These are phyloP conservation scores for Colletotrichum orbiculare DNA, from an alignment of 2,329 filamentous ascomycete genomes.

Conservation along the genomic window DNA sequence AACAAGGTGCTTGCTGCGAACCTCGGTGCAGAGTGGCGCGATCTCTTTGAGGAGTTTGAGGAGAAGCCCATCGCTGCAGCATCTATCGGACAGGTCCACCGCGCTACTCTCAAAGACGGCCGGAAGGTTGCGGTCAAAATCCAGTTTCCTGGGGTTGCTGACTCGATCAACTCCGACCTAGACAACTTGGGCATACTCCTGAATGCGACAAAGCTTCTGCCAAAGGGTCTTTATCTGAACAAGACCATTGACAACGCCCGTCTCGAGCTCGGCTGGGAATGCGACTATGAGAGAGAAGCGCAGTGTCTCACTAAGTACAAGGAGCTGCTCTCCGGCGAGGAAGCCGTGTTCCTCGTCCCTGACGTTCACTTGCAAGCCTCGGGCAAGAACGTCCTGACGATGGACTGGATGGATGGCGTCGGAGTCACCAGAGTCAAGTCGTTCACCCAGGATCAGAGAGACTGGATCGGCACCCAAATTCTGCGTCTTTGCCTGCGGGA, in stretches of 20 bases:
- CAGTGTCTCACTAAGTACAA: slow-evolving; percentile 81
- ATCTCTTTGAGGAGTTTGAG: slow-evolving; percentile 85
- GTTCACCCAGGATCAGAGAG: slow-evolving; percentile 84
- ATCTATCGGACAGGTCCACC: slow-evolving; percentile 96
- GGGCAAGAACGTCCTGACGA: slow-evolving; percentile 88
- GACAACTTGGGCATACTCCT: slow-evolving; percentile 93
- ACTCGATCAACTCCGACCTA: slow-evolving; percentile 95
- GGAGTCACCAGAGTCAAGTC: slow-evolving; percentile 84
- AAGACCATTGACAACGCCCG: slow-evolving; percentile 98
- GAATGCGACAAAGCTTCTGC: slow-evolving; percentile 88
- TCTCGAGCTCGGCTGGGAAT: slow-evolving; percentile 94
- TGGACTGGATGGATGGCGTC: slow-evolving; percentile 88
- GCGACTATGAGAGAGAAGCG: slow-evolving; percentile 92
- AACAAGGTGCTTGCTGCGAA: slow-evolving; percentile 84
- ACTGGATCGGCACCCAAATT: slow-evolving; percentile 97
- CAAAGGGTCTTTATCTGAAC: slow-evolving; percentile 92
- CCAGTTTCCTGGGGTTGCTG: slow-evolving; percentile 95
- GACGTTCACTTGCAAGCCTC: slow-evolving; percentile 81
- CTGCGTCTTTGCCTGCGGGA: slow-evolving; percentile 91
- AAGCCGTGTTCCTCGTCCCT: slow-evolving; percentile 82
- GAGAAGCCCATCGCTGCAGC: slow-evolving; percentile 94
- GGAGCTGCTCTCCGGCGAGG: slow-evolving; percentile 79
- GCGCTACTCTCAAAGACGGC: slow-evolving; percentile 80
- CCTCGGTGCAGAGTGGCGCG: slow-evolving; percentile 85
- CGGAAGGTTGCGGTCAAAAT: slow-evolving; percentile 92